Evolutionary conservation across 1,139 yeast genomes (phyloP).

Genomic region (Debaryomycetaceae sp.): DNA sequence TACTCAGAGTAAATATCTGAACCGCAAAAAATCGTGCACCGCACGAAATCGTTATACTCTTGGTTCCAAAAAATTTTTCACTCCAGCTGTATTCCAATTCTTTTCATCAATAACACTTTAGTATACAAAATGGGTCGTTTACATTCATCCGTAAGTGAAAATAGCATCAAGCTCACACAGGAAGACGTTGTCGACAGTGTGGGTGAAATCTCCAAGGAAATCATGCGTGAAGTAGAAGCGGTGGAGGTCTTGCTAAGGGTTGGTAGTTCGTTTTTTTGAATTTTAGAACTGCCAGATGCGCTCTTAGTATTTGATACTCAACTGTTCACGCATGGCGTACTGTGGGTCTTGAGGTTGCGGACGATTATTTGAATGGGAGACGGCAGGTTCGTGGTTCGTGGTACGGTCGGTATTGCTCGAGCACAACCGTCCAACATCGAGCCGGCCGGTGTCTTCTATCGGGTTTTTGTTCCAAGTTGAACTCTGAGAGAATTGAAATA

Average conservation of each 20-base stretch:
- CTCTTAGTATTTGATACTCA: conserved; percentile 32
- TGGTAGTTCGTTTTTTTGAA: conserved; percentile 12
- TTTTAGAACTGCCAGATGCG: conserved; percentile 14
- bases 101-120: conserved; percentile 25
- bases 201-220: conserved; percentile 8
- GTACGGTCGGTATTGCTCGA: neutral
- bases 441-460: conserved; percentile 19
- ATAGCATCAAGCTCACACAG: neutral
- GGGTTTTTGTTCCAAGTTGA: conserved; percentile 4
- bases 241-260: conserved; percentile 37
- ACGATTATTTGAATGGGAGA: neutral
- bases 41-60: neutral
- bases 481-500: conserved; percentile 13
- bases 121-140: conserved; percentile 68
- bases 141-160: conserved; percentile 70
- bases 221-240: conserved; percentile 5
- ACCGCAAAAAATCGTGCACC: neutral
- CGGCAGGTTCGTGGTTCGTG: too few relatives aligned
- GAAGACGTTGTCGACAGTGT: neutral
- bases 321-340: conserved; percentile 10
- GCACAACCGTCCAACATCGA: neutral
- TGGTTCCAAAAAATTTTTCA: conserved; percentile 16
- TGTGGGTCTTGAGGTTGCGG: neutral
- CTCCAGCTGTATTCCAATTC: conserved; percentile 8
- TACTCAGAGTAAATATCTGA: neutral